Evolutionary conservation across 2,329 filamentous ascomycete species (phyloP).

Genomic region (Fusarium torreyae): DNA sequence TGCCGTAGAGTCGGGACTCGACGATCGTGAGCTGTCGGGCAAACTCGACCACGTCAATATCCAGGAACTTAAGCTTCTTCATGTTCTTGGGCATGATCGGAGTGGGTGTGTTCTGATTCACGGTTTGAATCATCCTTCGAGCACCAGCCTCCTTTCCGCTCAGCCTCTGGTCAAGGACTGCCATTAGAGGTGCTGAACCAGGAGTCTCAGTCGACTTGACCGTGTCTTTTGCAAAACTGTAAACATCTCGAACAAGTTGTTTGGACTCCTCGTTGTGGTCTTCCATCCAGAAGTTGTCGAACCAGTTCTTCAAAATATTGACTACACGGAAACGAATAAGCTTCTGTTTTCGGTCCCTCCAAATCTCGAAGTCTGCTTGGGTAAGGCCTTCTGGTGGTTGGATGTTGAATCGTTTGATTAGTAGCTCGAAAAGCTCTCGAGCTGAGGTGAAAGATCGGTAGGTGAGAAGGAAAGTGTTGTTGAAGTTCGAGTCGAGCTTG

Average conservation of each 20-base stretch:
- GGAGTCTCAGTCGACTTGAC: constrained; percentile 95
- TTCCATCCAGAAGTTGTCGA: constrained; percentile 99
- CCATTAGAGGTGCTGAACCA: constrained; percentile 86
- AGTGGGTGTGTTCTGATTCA: constrained; percentile 84
- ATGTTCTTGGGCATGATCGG: constrained; percentile 98
- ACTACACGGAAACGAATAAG: constrained; percentile 96
- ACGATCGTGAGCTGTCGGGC: constrained; percentile 98
- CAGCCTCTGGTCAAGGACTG: constrained; percentile 89
- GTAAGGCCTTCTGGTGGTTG: constrained; percentile 89
- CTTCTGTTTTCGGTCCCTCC: constrained; percentile 96
- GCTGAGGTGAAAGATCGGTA: constrained; percentile 96
- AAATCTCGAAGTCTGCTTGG: constrained; percentile 83
- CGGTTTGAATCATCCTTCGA: constrained; percentile 88
- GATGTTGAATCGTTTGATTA: constrained; percentile 92
- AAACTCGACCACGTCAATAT: constrained; percentile 96
- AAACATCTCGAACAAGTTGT: constrained; percentile 88
- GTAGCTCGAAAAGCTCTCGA: constrained; percentile 89
- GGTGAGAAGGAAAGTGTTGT: constrained; percentile 97
- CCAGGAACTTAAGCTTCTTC: constrained; percentile 98
- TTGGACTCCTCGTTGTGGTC: constrained; percentile 86
- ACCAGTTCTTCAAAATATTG: constrained; percentile 98
- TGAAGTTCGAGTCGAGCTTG: constrained; percentile 94
- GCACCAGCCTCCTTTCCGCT: constrained; percentile 89
- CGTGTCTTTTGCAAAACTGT: constrained; percentile 90
- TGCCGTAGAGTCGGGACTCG: constrained; percentile 93